Base-by-base conservation (phyloP, 1,284 basidiomycete species). In the Chalciporus sp. region DNA sequence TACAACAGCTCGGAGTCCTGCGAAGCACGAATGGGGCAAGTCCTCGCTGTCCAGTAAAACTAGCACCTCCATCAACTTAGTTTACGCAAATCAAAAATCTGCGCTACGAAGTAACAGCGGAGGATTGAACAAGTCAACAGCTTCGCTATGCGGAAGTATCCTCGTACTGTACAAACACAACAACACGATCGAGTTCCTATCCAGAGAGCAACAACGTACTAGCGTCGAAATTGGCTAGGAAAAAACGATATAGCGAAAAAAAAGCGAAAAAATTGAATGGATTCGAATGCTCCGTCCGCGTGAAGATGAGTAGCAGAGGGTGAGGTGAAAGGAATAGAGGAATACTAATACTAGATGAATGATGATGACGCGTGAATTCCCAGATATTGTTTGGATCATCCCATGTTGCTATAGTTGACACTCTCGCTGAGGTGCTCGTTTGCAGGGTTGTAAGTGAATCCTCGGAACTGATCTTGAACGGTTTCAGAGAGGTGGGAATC, bases 381-480 rank as follows among this genome's bases (percentile, higher is more conserved):
- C 12, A 4, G 29, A 31, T 37, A 4, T 19, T 31, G 41, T 29
- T 14, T 14, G 23, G 28, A 51, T 63, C 51, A 72, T 11, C 67
- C 70, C 61, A 68, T 68, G 42, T 72, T 68, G 28, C 74, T 67
- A 48, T 86, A 87, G 72, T 76, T 86, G 65, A 86, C 85, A 65
- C 87, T 90, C 74, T 89, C 87, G 70, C 86, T 85, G 62, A 91
- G 77, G 62, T 90, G 87, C 61, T 90, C 88, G 67, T 89, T 90
- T 19, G 84, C 84, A 3, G 89, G 89, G 67, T 90, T 90, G 65
- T 90, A 92, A 2, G 90, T 92, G 73, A 93, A 92, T 17, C 89
- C 93, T 66, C 81, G 83, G 81, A 98, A 98, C 72, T 95, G 93
- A 66, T 95, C 92, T 68, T 98, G 95, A 2, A 97, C 92, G 1